Evolutionary conservation across 345 rosid genomes (phyloP), one percentile per base, ranked within the genome.

Genomic region (Heritiera littoralis): DNA sequence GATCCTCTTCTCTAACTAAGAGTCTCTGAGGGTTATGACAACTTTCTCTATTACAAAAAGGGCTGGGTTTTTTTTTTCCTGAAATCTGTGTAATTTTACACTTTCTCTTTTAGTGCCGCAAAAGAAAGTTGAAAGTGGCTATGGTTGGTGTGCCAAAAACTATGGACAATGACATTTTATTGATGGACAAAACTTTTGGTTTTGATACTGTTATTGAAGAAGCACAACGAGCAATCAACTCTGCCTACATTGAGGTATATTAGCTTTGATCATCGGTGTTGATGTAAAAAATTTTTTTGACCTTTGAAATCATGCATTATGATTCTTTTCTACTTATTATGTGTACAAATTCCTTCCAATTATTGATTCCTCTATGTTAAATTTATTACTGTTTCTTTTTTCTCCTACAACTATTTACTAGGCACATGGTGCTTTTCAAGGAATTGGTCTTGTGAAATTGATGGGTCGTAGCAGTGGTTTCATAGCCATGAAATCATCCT

Each of bases 391-490:
- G 20, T 58, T 61, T 23, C 28, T 76, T 67, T 69, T 55, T 71
- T 51, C 63, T 20, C 17, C 59, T 78, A 76, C 14, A 67, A 66
- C 35, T 65, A 23, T 49, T 69, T 66, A 59, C 52, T 71, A 95
- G 98, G 99, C 97, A 5, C 99, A 92, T 81, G 92, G 99, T 84
- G 98, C 99, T 77, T 96, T 90, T 85, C 98, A 92, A 87, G 99
- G 99, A 74, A 85, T 96, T 35, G 98, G 99, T 0, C 6, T 97
- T 54, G 98, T 97, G 83, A 96, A 96, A 90, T 83, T 96, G 86
- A 94, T 96, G 99, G 99, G 99, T 51, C 99, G 99, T 80, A 90
- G 82, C 82, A 96, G 99, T 84, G 99, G 98, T 79, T 96, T 82
- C 86, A 96, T 96, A 72, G 99, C 99, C 40, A 96, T 96, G 99